Evolutionary conservation across 768 basidiomycete species (phyloP), one percentile per base, ranked within the genome.

Genomic region (Phaeolepiota aurea): DNA sequence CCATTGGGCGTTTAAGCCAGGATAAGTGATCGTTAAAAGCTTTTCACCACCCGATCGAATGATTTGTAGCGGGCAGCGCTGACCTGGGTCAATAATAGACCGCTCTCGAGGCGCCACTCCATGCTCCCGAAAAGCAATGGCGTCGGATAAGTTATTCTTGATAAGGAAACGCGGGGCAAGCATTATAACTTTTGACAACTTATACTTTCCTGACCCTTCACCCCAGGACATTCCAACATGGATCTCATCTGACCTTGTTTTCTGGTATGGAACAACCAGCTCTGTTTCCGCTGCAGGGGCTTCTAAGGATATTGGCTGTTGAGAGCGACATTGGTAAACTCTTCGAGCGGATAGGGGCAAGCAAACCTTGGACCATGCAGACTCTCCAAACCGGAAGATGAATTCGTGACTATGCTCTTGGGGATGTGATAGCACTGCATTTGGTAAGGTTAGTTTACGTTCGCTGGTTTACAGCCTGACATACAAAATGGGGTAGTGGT

Each of bases 121-220:
- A 50, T 92, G 82, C 58, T 97, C 91, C 35, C 96, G 79, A 62
- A 93, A 80, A 28, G 77, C 77, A 21, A 99, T 71, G 2, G 78
- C 53, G 37, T 77, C 75, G 3, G 66, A 46, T 25, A 91, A 70
- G 45, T 79, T 72, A 61, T 97, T 99, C 60, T 82, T 87, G 49
- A 98, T 60, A 47, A 98, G 64, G 66, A 92, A 98, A 34, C 96
- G 79, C 19, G 96, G 96, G 5, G 87, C 71, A 25, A 98, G 64
- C 0, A 87, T 93, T 48, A 99, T 81, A 49, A 97, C 83, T 64
- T 97, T 98, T 19, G 84, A 85, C 22, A 98, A 66, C 55, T 97
- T 97, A 60, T 97, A 98, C 68, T 96, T 97, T 23, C 96, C 96
- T n/a, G 82, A 66, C 1, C 93, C 96, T 59, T 94, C 92, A 13